Base-by-base conservation (phyloP, 352 stramenopile species). In the Globisporangium nodosum region DNA sequence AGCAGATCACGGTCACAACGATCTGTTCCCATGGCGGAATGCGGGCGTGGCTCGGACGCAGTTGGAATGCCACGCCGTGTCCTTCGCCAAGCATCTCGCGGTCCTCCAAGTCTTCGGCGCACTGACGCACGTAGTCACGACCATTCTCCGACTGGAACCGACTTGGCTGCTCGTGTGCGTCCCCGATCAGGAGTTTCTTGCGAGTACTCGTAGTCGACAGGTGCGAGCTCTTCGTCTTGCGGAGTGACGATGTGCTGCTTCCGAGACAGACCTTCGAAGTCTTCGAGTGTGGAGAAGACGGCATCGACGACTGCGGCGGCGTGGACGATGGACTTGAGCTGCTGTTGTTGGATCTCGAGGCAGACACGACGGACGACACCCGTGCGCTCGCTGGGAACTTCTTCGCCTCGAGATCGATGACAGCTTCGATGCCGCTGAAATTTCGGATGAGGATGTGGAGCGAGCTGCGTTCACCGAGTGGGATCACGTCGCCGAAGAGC, bases 371-470 rank as follows among this genome's bases (percentile, higher is more conserved):
- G 3, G 45, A 18, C 40, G 15, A 20, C 12, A 11, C 6, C 15
- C 13, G 4, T 31, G 18, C 13, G 3, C 21, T 30, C 3, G 67
- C 64, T 18, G 69, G 68, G 46, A 81, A 90, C 47, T 74, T 76
- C 56, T 87, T 88, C 2, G 80, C 68, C 43, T 86, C 75, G 1
- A 94, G 40, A 21, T 87, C 65, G 9, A 92, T 52, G 5, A 74
- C 58, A 0, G 84, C 81, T 43, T 86, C 71, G 55, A 94, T 90
- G 35, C 81, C 84, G 43, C 84, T 92, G 33, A 83, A 81, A 60
- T 92, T 92, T n/a, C 81, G 81, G 21, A 94, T 70, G 3, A 90
- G 49, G 8, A 94, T 60, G 45, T 58, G 61, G 15, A 90, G 30
- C 46, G 66, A 46, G 20, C 71, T 68, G 5, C 76, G 79, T n/a